Evolutionary conservation across 2,329 filamentous ascomycete species (phyloP).

Genomic region (Alternaria arbusti): DNA sequence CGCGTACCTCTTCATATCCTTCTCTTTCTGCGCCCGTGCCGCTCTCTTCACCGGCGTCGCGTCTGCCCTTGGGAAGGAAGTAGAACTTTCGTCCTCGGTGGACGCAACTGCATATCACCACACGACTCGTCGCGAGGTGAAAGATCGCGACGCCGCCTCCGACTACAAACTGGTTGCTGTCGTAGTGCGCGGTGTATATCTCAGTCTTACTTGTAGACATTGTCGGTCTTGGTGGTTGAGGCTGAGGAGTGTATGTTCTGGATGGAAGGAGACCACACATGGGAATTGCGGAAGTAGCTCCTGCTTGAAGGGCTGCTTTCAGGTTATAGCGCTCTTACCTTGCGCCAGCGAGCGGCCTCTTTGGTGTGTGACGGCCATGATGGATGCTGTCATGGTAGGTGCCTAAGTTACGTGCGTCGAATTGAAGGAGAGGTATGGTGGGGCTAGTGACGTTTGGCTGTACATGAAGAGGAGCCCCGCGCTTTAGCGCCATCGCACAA

Average conservation of each 20-base stretch:
- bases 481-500: neutral
- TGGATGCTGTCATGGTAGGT: constrained; percentile 1
- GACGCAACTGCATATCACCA: constrained; percentile 56
- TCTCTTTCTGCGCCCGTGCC: constrained; percentile 54
- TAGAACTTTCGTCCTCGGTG: constrained; percentile 47
- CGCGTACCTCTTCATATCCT: constrained; percentile 57
- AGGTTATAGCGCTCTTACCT: neutral
- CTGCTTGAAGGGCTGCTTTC: neutral
- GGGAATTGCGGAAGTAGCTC: neutral
- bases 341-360: too few relatives aligned
- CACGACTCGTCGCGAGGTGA: constrained; percentile 54
- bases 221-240: constrained; percentile 9
- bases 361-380: neutral
- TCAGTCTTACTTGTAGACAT: neutral
- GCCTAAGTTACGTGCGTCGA: constrained; percentile 6
- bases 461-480: neutral
- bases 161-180: constrained; percentile 37
- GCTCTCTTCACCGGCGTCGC: constrained; percentile 56
- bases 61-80: constrained; percentile 58
- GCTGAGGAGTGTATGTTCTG: neutral
- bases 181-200: constrained; percentile 29
- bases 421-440: constrained; percentile 8
- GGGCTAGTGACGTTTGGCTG: constrained; percentile 6
- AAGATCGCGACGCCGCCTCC: constrained; percentile 58
- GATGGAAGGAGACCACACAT: neutral